phyloP scores from a whole-genome alignment of 2,329 filamentous ascomycete genomes.

The Lecanicillium sp. region DNA sequence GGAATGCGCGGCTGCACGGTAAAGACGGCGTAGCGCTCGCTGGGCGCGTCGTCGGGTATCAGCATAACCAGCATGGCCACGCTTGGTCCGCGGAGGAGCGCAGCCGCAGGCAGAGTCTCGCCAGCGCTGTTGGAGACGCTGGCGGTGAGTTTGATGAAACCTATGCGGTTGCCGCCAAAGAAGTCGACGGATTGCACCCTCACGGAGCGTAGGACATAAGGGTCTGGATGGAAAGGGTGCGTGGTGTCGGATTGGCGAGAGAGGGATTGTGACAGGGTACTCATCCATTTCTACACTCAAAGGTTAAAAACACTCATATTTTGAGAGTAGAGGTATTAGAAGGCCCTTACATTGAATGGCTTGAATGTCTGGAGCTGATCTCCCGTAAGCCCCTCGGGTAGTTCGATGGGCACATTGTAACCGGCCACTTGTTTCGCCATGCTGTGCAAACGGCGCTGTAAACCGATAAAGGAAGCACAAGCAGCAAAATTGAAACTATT shows the following conservation, averaged over 20 bases:
- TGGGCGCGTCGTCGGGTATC: conserved; percentile 38
- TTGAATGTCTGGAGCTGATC: conserved; percentile 37
- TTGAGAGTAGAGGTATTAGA: neutral
- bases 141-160: conserved; percentile 49
- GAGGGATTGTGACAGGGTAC: conserved; percentile 37
- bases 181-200: conserved; percentile 45
- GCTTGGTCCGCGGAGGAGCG: conserved; percentile 51
- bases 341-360: conserved; percentile 37
- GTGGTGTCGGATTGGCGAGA: conserved; percentile 29
- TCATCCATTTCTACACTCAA: conserved; percentile 36
- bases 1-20: conserved; percentile 52
- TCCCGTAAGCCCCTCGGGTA: conserved; percentile 35
- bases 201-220: conserved; percentile 43
- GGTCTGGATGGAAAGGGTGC: conserved; percentile 46
- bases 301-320: neutral
- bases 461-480: too few species aligned
- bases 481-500: too few species aligned
- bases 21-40: conserved; percentile 48
- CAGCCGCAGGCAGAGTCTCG: conserved; percentile 42
- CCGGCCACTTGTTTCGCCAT: too few species aligned
- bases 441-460: too few species aligned
- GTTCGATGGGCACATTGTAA: conserved; percentile 29
- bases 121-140: conserved; percentile 36
- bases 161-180: conserved; percentile 38
- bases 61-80: conserved; percentile 53